Evolutionary conservation across 129 eudicot species (phyloP).

Genomic region (Lactuca sativa): DNA sequence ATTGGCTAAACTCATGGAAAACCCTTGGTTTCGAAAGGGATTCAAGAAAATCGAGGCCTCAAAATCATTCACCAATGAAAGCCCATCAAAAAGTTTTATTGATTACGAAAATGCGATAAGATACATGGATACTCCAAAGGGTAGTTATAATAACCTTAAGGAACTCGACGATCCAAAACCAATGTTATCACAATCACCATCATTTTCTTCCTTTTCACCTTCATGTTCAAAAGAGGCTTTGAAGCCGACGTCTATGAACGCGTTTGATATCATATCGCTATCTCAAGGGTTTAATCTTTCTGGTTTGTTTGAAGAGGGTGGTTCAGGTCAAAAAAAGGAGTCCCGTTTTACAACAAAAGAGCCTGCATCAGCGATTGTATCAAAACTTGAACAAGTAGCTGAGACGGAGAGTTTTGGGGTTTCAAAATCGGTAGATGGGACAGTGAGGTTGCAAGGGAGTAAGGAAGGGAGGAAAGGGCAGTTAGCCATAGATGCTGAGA

Average conservation of each 20-base stretch:
- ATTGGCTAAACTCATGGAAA: constrained; percentile 39
- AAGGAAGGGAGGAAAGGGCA: constrained; percentile 59
- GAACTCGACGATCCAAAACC: constrained; percentile 17
- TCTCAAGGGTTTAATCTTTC: constrained; percentile 51
- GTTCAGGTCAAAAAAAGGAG: constrained; percentile 15
- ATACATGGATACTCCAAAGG: constrained; percentile 3
- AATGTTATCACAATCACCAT: not conserved
- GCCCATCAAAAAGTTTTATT: constrained; percentile 14
- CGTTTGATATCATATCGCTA: constrained; percentile 53
- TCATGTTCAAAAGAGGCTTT: not conserved
- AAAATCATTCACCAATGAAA: not conserved
- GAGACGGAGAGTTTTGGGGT: constrained; percentile 39
- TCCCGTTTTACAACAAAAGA: constrained; percentile 39
- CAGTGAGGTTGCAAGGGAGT: constrained; percentile 43
- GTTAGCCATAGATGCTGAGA: constrained; percentile 56
- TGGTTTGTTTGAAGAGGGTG: constrained; percentile 35
- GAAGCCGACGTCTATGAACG: constrained; percentile 42
- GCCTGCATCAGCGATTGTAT: constrained; percentile 37
- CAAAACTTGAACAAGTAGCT: constrained; percentile 45
- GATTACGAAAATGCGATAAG: not conserved
- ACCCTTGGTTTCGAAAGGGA: constrained; percentile 49
- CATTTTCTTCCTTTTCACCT: constrained; percentile 12
- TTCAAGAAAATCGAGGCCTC: constrained; percentile 33
- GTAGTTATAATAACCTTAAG: constrained; percentile 19
- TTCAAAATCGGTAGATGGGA: constrained; percentile 38